A percentile compares a stretch with the other conserved stretches of the same genome.
Evolutionary conservation across 2,329 filamentous ascomycete species (phyloP).

Genomic region (Fonsecaea multimorphosa): DNA sequence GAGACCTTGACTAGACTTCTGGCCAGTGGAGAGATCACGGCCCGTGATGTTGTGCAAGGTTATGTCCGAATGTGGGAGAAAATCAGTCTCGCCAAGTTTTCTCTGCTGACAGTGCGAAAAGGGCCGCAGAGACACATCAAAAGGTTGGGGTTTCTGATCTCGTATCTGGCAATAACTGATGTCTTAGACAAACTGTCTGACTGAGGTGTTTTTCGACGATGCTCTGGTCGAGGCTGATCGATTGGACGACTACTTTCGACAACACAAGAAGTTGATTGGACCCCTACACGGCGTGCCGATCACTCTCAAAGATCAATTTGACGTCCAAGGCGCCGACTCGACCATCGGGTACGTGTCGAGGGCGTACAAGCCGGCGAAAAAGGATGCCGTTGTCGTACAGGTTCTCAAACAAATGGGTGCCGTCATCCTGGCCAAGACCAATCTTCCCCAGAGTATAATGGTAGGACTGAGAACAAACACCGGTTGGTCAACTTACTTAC

Average conservation of each 20-base stretch:
- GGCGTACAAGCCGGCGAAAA: slow-evolving; percentile 50
- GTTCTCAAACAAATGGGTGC: slow-evolving; percentile 59
- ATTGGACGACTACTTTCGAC: slow-evolving; percentile 43
- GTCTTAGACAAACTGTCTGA: slow-evolving; percentile 50
- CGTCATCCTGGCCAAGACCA: slow-evolving; percentile 61
- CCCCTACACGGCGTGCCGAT: slow-evolving; percentile 62
- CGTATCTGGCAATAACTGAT: too few species aligned
- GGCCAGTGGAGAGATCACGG: slow-evolving; percentile 40
- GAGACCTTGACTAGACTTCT: slow-evolving; percentile 36
- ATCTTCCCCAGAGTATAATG: slow-evolving; percentile 60
- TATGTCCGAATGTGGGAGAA: slow-evolving; percentile 46
- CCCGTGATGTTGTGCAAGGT: slow-evolving; percentile 41
- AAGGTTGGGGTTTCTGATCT: slow-evolving; percentile 28
- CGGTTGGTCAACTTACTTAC: slow-evolving; percentile 45
- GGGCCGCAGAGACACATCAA: slow-evolving; percentile 41
- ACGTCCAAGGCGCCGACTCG: slow-evolving; percentile 63
- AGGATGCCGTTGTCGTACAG: slow-evolving; percentile 58
- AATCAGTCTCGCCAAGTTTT: slow-evolving; percentile 26
- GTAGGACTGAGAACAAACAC: slow-evolving; percentile 45
- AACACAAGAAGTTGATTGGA: slow-evolving; percentile 53
- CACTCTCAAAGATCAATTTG: slow-evolving; percentile 67
- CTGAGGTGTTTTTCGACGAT: slow-evolving; percentile 47
- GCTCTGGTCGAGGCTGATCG: slow-evolving; percentile 45
- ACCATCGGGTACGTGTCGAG: slow-evolving; percentile 60
- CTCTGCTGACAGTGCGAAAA: slow-evolving; percentile 18